Evolutionary conservation across 352 stramenopile genomes (phyloP), one percentile per base, ranked within the genome.

Genomic region (Phytophthora macrochlamydospora): DNA sequence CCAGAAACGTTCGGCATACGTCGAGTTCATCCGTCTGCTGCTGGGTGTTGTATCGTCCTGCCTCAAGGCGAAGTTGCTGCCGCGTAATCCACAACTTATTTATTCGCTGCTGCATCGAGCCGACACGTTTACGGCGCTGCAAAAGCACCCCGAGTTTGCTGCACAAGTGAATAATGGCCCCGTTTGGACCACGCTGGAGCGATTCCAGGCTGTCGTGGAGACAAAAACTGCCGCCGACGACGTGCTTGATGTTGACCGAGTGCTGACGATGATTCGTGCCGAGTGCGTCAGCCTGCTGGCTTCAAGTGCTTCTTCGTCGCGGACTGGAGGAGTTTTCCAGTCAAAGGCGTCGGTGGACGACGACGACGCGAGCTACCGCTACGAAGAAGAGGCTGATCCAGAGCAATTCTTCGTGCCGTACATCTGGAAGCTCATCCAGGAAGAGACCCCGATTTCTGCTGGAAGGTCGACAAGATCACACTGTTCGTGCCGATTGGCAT

Each of bases 51-150:
- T 91, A 48, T 87, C 79, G 31, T 85, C 83, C 4, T 90, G 81
- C 56, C 61, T 93, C 32, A 91, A 92, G 72, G 33, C 78, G 1
- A 78, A 80, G 38, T 55, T 92, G 46, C 51, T 94, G 58, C 84
- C 83, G 9, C 73, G 81, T 14, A 94, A 94, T 53, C 84, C 87
- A 12, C 87, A 94, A 74, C 81, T 94, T 79, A 93, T 95, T 87
- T 95, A 93, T 88, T 88, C 85, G 32, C 63, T 95, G 9, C 52
- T 95, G 32, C 89, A 95, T 56, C 81, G 79, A 24, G 77, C 80
- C 4, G 75, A 86, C 18, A 86, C 83, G 24, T 91, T 95, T 49
- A 37, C 62, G 8, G 62, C 52, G 12, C 60, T 95, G 61, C 73
- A 90, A 38, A 59, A 71, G 29, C 82, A 92, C 48, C 77, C 81